Conservation (phyloP, 73 alveolate species). For the Effrenium voratum region DNA sequence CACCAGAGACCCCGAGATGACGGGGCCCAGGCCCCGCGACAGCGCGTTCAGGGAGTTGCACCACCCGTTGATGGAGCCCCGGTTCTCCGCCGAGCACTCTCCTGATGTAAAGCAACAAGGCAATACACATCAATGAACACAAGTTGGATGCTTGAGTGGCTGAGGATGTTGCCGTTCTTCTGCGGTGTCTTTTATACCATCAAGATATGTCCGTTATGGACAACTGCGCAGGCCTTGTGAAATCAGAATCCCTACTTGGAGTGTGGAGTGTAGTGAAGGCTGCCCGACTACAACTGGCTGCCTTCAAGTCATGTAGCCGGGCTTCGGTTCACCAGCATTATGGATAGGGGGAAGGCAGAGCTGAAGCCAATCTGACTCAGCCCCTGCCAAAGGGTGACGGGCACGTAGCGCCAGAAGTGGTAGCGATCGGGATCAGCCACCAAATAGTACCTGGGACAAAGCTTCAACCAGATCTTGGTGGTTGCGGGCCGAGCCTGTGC, state of each 20-base stretch:
- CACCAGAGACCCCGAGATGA: slow-evolving; percentile 24
- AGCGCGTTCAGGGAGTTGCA: slow-evolving; percentile 49
- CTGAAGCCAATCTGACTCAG: slow-evolving; percentile 74
- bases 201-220: not conserved
- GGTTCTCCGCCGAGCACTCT: slow-evolving; percentile 53
- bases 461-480: no score
- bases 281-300: not conserved
- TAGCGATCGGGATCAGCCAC: slow-evolving; percentile 34
- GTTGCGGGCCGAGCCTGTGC: no score
- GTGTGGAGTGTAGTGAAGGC: not conserved
- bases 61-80: slow-evolving; percentile 66
- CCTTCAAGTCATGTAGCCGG: not conserved
- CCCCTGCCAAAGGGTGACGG: slow-evolving; percentile 58
- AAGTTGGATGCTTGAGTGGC: not conserved
- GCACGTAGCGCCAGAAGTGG: slow-evolving; percentile 68
- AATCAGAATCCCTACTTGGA: not conserved
- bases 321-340: slow-evolving; percentile 27
- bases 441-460: slow-evolving; percentile 28
- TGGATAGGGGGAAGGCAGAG: slow-evolving; percentile 11
- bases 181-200: not conserved
- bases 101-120: not conserved
- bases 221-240: not conserved
- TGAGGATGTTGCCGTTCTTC: not conserved
- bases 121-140: not conserved
- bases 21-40: slow-evolving; percentile 67